Conservation (phyloP, 768 basidiomycete species). For the Tricholomella constricta region DNA sequence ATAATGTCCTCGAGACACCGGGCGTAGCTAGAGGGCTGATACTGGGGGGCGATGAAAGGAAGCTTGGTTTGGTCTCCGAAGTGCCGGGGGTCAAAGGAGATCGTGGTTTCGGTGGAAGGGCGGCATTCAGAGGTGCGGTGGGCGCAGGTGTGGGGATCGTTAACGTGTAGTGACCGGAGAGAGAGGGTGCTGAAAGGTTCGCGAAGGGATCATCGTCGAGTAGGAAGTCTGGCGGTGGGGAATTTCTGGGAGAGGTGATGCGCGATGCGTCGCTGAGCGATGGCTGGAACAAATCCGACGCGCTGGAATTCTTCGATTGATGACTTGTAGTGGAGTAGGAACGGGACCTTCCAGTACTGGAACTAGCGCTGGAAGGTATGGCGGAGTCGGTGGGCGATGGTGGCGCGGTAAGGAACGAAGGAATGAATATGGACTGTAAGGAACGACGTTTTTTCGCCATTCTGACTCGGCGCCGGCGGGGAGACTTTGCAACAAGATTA, state of each 20-base stretch:
- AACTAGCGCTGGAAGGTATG: constrained; percentile 15
- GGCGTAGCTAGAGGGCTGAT: constrained; percentile 7
- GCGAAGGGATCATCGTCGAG: constrained; percentile 80
- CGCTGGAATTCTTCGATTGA: constrained; percentile 10
- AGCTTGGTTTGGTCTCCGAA: constrained; percentile 15
- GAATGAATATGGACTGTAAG: constrained; percentile 51
- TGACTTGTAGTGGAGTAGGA: constrained; percentile 25
- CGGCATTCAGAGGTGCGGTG: constrained; percentile 18
- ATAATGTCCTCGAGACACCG: constrained; percentile 18
- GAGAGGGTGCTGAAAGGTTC: constrained; percentile 42
- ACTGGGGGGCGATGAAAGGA: constrained; percentile 16
- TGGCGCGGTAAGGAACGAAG: constrained; percentile 44
- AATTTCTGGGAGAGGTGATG: constrained; percentile 20
- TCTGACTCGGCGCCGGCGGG: constrained; percentile 19
- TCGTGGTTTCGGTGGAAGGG: constrained; percentile 25
- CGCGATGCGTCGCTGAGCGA: constrained; percentile 21
- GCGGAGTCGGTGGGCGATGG: constrained; percentile 25
- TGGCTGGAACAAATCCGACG: constrained; percentile 7
- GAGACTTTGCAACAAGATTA: constrained; percentile 2
- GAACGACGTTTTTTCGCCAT: constrained; percentile 57
- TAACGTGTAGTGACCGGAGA: constrained; percentile 10
- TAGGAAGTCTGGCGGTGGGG: constrained; percentile 47
- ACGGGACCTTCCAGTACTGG: constrained; percentile 21
- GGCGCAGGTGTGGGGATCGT: constrained; percentile 11
- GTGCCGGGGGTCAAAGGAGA: constrained; percentile 28